Conservation (phyloP, 2,329 filamentous ascomycete genomes). For the Pseudogymnoascus sp. region DNA sequence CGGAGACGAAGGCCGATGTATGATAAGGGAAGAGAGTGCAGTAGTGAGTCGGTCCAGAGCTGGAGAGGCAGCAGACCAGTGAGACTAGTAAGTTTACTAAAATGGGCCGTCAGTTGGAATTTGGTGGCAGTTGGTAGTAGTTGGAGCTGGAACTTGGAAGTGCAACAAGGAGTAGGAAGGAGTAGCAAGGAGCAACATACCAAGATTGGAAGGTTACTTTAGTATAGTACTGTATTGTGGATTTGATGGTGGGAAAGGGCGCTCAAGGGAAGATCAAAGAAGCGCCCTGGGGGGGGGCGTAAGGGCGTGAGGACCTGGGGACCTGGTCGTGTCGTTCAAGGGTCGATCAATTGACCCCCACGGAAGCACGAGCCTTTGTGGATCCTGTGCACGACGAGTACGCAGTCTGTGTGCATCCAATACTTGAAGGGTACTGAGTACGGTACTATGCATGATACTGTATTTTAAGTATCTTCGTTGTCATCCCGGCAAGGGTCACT, state of each 20-base stretch:
- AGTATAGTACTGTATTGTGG: neutral
- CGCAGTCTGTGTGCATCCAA: neutral
- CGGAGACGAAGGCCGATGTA: neutral
- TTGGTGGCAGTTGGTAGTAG: no score
- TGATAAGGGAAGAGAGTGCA: neutral
- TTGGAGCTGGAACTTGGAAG: neutral
- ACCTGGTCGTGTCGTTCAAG: neutral
- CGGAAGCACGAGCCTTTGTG: constrained; percentile 2
- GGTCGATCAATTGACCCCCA: constrained; percentile 4
- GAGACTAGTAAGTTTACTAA: neutral
- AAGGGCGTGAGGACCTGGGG: no score
- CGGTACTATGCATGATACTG: neutral
- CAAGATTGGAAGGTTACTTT: neutral
- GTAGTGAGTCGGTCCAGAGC: neutral
- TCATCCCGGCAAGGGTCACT: neutral
- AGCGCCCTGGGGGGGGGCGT: neutral
- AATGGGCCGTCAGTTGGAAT: neutral
- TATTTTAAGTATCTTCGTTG: neutral
- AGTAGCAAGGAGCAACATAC: neutral
- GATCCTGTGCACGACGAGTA: neutral
- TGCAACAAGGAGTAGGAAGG: no score
- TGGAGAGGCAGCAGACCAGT: neutral
- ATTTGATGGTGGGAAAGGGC: neutral
- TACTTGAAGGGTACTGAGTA: neutral
- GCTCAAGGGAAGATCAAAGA: neutral